Percentiles rank a stretch among this genome's conserved stretches.
Conservation (phyloP, 2,329 filamentous ascomycete genomes). For the Myotisia sp. region DNA sequence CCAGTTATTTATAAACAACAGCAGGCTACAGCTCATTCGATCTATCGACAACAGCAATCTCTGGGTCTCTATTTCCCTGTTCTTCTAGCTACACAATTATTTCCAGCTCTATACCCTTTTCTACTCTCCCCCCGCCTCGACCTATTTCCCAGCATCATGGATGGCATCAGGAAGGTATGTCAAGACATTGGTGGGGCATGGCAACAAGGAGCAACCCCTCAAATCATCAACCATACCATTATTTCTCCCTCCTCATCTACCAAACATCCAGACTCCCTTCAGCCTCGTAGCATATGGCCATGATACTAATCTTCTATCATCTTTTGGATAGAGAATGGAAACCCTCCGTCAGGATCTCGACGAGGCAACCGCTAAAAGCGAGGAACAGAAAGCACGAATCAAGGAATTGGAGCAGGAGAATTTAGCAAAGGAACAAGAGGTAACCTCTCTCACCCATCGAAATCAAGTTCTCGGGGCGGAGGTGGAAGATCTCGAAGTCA, state of each 20-base stretch:
- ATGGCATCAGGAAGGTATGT: constrained; percentile 81
- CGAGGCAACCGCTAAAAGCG: constrained; percentile 62
- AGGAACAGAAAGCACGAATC: constrained; percentile 76
- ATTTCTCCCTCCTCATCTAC: no score
- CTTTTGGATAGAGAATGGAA: constrained; percentile 18
- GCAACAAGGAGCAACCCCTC: constrained; percentile 1
- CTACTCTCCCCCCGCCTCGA: constrained; percentile 18
- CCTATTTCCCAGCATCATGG: constrained; percentile 44
- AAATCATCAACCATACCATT: neutral
- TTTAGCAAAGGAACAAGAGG: constrained; percentile 92
- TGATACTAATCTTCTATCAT: neutral
- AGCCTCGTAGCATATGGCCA: neutral
- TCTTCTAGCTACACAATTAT: no score
- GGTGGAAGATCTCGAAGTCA: constrained; percentile 79
- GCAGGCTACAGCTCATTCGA: no score
- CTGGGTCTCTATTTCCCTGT: no score
- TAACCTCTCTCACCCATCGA: constrained; percentile 90
- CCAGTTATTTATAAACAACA: no score
- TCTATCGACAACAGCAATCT: no score
- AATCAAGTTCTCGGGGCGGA: constrained; percentile 80
- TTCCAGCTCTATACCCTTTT: no score
- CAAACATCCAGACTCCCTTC: neutral
- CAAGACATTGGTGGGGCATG: constrained; percentile 7
- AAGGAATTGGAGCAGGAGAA: constrained; percentile 91
- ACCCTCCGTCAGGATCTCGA: constrained; percentile 88